Conservation (phyloP, 2,329 filamentous ascomycete species). For the Bimuria novae-zelandiae region DNA sequence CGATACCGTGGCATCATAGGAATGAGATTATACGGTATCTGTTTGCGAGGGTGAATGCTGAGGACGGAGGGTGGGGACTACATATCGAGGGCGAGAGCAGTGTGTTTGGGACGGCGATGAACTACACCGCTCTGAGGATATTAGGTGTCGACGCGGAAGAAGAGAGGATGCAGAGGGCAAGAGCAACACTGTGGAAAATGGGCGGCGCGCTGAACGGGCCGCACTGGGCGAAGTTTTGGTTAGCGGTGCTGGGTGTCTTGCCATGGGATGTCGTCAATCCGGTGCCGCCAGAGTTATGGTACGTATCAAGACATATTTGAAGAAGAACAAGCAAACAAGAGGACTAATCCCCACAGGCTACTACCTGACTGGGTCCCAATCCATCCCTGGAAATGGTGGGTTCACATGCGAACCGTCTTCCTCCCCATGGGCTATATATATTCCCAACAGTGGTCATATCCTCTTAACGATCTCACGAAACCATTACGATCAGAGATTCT, state of each 20-base stretch:
- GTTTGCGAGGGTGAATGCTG: conserved; percentile 78
- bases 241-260: conserved; percentile 80
- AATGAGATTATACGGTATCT: conserved; percentile 94
- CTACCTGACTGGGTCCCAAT: conserved; percentile 89
- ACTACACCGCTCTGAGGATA: conserved; percentile 80
- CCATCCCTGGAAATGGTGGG: conserved; percentile 95
- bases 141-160: conserved; percentile 85
- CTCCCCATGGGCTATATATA: conserved; percentile 89
- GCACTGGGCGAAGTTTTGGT: conserved; percentile 98
- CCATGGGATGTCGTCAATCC: conserved; percentile 95
- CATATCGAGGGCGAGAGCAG: conserved; percentile 94
- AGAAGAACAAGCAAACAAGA: neutral
- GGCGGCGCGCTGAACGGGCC: conserved; percentile 83
- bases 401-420: conserved; percentile 97
- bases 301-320: conserved; percentile 28
- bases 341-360: conserved; percentile 53
- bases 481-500: conserved; percentile 82
- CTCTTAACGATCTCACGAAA: conserved; percentile 73
- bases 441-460: conserved; percentile 79
- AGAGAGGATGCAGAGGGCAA: conserved; percentile 81
- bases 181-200: conserved; percentile 78
- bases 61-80: conserved; percentile 95
- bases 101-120: conserved; percentile 87
- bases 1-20: conserved; percentile 77
- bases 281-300: conserved; percentile 89